phyloP scores from a whole-genome alignment of 164 flowering plant species.

The Echeveria elegans region DNA sequence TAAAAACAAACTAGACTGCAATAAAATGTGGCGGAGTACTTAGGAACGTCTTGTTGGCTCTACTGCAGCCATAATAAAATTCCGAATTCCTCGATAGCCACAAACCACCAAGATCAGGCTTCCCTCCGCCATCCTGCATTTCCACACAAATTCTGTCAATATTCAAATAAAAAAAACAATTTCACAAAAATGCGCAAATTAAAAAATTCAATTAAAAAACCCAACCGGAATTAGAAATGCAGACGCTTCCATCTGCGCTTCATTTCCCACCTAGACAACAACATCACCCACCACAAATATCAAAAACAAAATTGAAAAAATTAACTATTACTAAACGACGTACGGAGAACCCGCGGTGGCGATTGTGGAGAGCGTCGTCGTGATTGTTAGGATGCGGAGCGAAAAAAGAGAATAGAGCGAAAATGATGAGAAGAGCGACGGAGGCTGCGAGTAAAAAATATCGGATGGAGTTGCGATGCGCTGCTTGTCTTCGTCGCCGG shows the following conservation, averaged over 20 bases:
- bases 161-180: constrained; percentile 5
- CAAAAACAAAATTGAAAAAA: background rate
- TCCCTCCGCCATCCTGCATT: constrained; percentile 30
- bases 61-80: constrained; percentile 47
- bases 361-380: constrained; percentile 17
- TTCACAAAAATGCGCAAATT: background rate
- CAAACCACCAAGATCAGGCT: constrained; percentile 25
- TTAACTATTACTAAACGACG: background rate
- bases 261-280: constrained; percentile 12
- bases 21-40: constrained; percentile 23
- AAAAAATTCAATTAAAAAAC: background rate
- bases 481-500: constrained; percentile 39
- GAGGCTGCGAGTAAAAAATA: constrained; percentile 21
- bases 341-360: constrained; percentile 17
- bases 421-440: constrained; percentile 30
- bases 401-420: constrained; percentile 35
- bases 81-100: constrained; percentile 41
- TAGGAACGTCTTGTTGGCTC: constrained; percentile 36
- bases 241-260: constrained; percentile 13
- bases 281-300: background rate
- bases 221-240: constrained; percentile 43
- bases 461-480: constrained; percentile 20
- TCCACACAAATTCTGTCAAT: background rate
- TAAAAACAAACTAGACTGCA: background rate
- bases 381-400: constrained; percentile 35